Conservation (phyloP, 2,329 filamentous ascomycete species). For the Chrysosporium keratinophilum region DNA sequence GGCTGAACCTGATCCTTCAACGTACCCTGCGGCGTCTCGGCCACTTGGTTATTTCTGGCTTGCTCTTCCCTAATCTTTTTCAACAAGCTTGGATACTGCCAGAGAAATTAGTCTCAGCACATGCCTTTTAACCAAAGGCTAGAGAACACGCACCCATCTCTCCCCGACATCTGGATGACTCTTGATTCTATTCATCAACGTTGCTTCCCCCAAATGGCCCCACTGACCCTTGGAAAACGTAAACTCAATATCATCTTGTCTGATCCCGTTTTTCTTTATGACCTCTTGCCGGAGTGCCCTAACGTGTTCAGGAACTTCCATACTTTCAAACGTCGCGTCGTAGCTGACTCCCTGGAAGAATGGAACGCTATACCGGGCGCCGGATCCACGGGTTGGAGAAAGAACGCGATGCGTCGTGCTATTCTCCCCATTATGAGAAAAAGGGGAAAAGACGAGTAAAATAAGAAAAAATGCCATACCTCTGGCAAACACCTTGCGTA, state of each 20-base stretch:
- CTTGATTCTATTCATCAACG: slow-evolving; percentile 72
- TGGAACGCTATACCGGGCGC: slow-evolving; percentile 66
- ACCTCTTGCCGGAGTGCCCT: slow-evolving; percentile 51
- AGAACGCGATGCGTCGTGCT: slow-evolving; percentile 74
- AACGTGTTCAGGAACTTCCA: slow-evolving; percentile 57
- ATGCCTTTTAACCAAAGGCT: not conserved
- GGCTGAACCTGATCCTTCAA: not conserved
- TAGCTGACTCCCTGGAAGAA: slow-evolving; percentile 83
- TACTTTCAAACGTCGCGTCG: slow-evolving; percentile 67
- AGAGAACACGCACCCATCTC: slow-evolving; percentile 46
- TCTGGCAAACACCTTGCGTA: slow-evolving; percentile 69
- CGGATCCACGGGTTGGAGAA: slow-evolving; percentile 58
- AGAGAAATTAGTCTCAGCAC: not conserved
- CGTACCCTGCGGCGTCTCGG: slow-evolving; percentile 13
- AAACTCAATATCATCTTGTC: slow-evolving; percentile 71
- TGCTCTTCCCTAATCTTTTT: slow-evolving; percentile 50
- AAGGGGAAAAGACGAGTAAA: not conserved
- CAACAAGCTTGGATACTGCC: slow-evolving; percentile 50
- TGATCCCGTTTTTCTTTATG: slow-evolving; percentile 45
- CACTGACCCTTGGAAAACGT: slow-evolving; percentile 63
- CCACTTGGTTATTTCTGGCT: slow-evolving; percentile 24
- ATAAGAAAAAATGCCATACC: slow-evolving; percentile 6
- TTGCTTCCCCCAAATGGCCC: slow-evolving; percentile 67
- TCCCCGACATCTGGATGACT: slow-evolving; percentile 80
- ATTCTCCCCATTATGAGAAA: not conserved